phyloP scores from a whole-genome alignment of 805 yeast species.

The Ogataea dorogensis region DNA sequence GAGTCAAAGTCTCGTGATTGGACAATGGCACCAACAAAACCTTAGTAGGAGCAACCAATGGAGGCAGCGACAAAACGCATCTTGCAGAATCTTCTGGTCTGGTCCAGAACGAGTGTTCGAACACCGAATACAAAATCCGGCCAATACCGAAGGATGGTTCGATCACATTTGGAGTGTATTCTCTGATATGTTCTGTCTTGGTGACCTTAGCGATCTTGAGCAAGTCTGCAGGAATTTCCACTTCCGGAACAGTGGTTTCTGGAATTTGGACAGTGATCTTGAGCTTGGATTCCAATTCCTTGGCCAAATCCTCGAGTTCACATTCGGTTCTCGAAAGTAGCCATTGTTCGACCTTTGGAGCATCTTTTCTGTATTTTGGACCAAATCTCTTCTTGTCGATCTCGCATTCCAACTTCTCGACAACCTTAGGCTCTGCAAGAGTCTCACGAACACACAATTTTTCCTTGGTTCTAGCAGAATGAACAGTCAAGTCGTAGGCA shows the following conservation, averaged over 20 bases:
- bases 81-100: slow-evolving; percentile 89
- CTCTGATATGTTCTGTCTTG: slow-evolving; percentile 87
- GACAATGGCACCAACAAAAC: slow-evolving; percentile 94
- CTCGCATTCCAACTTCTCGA: slow-evolving; percentile 80
- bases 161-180: slow-evolving; percentile 93
- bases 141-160: slow-evolving; percentile 99
- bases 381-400: slow-evolving; percentile 95
- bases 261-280: slow-evolving; percentile 65
- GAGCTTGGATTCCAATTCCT: slow-evolving; percentile 60
- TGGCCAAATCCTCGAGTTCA: slow-evolving; percentile 74
- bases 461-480: slow-evolving; percentile 91
- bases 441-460: slow-evolving; percentile 92
- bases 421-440: slow-evolving; percentile 77
- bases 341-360: slow-evolving; percentile 86
- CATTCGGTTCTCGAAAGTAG: slow-evolving; percentile 74
- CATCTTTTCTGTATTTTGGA: slow-evolving; percentile 96
- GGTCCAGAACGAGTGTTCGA: slow-evolving; percentile 94
- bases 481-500: slow-evolving; percentile 95
- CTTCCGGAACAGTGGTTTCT: slow-evolving; percentile 53
- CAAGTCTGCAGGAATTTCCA: slow-evolving; percentile 69
- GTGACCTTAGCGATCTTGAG: slow-evolving; percentile 75
- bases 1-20: slow-evolving; percentile 73
- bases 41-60: slow-evolving; percentile 96
- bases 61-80: slow-evolving; percentile 84
- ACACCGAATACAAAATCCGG: slow-evolving; percentile 87